phyloP scores from a whole-genome alignment of 148 eudicot genomes.

The Vaccinium macrocarpon region DNA sequence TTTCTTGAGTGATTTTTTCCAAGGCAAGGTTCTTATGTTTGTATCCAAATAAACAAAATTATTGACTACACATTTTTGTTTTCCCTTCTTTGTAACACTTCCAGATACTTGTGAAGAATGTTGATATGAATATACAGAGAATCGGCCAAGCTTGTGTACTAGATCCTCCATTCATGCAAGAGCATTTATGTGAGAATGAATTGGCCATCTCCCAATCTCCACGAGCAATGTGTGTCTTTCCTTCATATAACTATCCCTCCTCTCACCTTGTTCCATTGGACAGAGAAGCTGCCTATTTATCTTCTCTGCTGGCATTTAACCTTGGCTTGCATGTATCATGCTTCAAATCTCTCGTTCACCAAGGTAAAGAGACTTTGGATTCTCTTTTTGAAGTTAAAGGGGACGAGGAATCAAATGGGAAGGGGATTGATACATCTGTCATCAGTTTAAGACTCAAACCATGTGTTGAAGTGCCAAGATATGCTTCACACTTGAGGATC shows the following conservation, averaged over 20 bases:
- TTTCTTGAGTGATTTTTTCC: neutral
- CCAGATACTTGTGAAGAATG: constrained; percentile 65
- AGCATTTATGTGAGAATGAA: constrained; percentile 24
- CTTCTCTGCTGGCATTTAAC: constrained; percentile 82
- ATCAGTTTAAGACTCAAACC: constrained; percentile 60
- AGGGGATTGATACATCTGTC: constrained; percentile 27
- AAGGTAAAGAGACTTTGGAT: constrained; percentile 60
- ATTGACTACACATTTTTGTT: constrained; percentile 6
- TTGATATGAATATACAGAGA: constrained; percentile 45
- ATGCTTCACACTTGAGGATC: constrained; percentile 84
- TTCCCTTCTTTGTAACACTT: constrained; percentile 5
- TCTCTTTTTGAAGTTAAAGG: constrained; percentile 55
- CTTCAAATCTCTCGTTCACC: constrained; percentile 62
- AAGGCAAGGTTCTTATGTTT: neutral
- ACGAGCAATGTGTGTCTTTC: constrained; percentile 53
- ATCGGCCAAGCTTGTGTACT: constrained; percentile 72
- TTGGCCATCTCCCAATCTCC: constrained; percentile 25
- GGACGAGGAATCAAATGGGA: constrained; percentile 29
- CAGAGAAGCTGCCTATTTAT: constrained; percentile 65
- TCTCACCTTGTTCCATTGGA: constrained; percentile 24
- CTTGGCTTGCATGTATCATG: constrained; percentile 72
- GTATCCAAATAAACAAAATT: neutral
- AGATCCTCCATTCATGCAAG: constrained; percentile 60
- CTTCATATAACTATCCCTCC: constrained; percentile 46
- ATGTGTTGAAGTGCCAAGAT: constrained; percentile 58